Evolutionary conservation across 2,329 filamentous ascomycete genomes (phyloP), one percentile per base, ranked within the genome.

Genomic region (Periglandula ipomoeae): DNA sequence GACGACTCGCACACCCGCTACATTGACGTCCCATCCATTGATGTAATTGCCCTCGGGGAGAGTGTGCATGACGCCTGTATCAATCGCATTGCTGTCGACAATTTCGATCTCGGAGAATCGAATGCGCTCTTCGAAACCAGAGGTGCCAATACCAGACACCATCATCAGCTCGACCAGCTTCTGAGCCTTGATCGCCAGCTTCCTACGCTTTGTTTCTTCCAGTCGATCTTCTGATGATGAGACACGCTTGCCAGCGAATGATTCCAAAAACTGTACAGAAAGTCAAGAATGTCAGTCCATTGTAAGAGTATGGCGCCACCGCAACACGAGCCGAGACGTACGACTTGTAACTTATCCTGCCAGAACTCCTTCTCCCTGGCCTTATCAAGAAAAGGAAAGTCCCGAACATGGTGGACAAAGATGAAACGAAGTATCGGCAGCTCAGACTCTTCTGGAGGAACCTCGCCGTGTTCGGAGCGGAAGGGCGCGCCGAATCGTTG

Each of bases 101-200:
- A 97, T 89, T 62, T 98, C 93, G 69, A 98, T 85, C 68, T 98
- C 93, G 1, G 89, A 89, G 64, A 98, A 98, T 45, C 89, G 82
- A 61, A 98, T 96, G 50, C 93, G 82, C 72, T 98, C 93, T 68
- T 98, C 93, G 64, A 97, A 98, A 2, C 93, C 93, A 4, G 90
- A 96, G 4, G 93, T 98, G 30, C 87, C 88, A 50, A 98, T 85
- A 34, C 93, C 93, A 7, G 91, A 97, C 8, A 98, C 93, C 89
- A 98, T 96, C 93, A 98, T 98, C 52, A 98, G 75, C 73, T 98
- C 93, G 10, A 98, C 88, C 50, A 98, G 72, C 71, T 98, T 98
- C 65, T 93, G 85, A 43, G 87, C 89, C 76, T 98, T 98, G 58
- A 84, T 75, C 3, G 93, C 91, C 55, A 98, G 71, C 67, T 98